Evolutionary conservation across 176 grass and related monocot genomes (phyloP), one percentile per base, ranked within the genome.

Genomic region (Triticum urartu): DNA sequence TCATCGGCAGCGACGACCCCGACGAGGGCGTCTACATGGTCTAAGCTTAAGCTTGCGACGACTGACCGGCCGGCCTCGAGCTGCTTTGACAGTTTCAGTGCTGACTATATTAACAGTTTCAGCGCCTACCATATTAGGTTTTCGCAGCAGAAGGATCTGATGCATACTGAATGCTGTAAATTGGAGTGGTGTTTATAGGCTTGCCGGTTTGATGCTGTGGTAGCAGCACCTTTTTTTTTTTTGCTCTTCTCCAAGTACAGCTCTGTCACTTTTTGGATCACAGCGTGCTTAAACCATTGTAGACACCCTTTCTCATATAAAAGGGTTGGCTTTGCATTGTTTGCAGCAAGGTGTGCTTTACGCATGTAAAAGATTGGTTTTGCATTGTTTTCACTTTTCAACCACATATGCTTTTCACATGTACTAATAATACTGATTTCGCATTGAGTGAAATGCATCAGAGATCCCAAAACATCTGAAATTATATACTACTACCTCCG

Each of bases 21-120:
- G 89, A 94, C 9, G 92, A 98, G 30, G 52, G 30, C 30, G 84
- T 94, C 9, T 94, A 93, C 86, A 83, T 94, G 7, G 97, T 94
- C 63, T 95, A 77, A 76, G 48, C 14, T 5, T 48, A 48, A 48
- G 45, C 13, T 52, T 15, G 48, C 48, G 1, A 34, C 8, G 61
- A 20, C 69, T 21, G 10, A 34, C 70, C 39, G 11, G 39, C 70
- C 38, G 10, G 40, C 22, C 6, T 60, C 13, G 8, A 74, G 25
- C 35, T 15, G 11, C 22, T 80, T 20, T 33, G 9, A 47, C 72
- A 56, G 30, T 35, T 63, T 35, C 22, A 30, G 15, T 50, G 35
- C 48, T 52, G 32, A 38, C 32, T 20, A 47, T 26, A 76, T 20
- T 60, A 2, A 47, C 60, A 56, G 30, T 35, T 63, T 64, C 15